Conservation (phyloP, 139 green algal species). For the Diplosphaera chodatii region DNA sequence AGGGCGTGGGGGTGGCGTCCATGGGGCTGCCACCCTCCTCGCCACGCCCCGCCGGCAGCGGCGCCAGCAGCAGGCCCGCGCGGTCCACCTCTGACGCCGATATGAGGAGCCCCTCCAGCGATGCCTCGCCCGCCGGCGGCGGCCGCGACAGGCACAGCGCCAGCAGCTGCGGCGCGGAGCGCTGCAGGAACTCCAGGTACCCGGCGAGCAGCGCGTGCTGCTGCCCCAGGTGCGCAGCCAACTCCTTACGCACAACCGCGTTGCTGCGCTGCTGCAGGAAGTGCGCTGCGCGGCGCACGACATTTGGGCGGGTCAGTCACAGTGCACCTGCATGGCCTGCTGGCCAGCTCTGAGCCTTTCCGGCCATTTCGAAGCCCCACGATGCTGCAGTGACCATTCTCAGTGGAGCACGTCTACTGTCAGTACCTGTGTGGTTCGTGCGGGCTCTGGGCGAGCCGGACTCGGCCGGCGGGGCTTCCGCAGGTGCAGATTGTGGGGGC, state of each 20-base stretch:
- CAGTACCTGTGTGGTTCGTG: not conserved
- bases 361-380: too few relatives aligned
- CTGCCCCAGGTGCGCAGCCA: constrained; percentile 27
- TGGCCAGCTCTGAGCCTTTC: too few relatives aligned
- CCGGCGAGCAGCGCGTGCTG: constrained; percentile 33
- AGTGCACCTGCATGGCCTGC: too few relatives aligned
- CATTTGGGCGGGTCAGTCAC: too few relatives aligned
- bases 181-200: constrained; percentile 31
- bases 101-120: constrained; percentile 23
- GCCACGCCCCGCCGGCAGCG: not conserved
- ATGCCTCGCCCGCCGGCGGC: not conserved
- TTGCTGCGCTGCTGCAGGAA: constrained; percentile 25
- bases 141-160: constrained; percentile 15
- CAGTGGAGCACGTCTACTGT: too few relatives aligned
- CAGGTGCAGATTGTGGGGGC: constrained; percentile 34
- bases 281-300: constrained; percentile 12
- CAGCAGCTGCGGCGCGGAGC: constrained; percentile 24
- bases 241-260: constrained; percentile 13
- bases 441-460: not conserved
- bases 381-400: too few relatives aligned
- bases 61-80: constrained; percentile 48
- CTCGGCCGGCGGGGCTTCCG: constrained; percentile 17
- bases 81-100: constrained; percentile 55
- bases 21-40: constrained; percentile 31
- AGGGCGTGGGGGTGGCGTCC: constrained; percentile 35